Evolutionary conservation across 768 basidiomycete genomes (phyloP).

Genomic region (Trametes meyenii): DNA sequence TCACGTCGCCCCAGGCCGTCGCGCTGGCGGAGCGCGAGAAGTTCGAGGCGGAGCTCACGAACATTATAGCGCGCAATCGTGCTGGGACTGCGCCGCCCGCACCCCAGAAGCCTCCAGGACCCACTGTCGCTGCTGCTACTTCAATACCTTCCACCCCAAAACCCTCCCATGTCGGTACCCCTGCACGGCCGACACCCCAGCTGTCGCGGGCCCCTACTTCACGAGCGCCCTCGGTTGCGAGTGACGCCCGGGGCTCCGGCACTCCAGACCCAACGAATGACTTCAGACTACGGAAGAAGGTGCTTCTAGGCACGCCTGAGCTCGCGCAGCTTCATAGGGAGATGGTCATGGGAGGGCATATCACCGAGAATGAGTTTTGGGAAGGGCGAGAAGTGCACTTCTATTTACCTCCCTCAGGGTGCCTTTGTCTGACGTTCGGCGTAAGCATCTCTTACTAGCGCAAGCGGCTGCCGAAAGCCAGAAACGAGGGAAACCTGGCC

Average conservation of each 20-base stretch:
- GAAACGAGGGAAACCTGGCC: conserved; percentile 80
- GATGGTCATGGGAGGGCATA: conserved; percentile 81
- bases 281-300: conserved; percentile 75
- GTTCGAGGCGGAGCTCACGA: conserved; percentile 80
- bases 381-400: conserved; percentile 83
- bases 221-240: conserved; percentile 64
- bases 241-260: conserved; percentile 55
- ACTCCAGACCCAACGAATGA: conserved; percentile 63
- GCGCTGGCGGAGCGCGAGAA: conserved; percentile 75
- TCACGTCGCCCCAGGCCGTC: conserved; percentile 63
- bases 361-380: conserved; percentile 97
- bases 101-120: conserved; percentile 13
- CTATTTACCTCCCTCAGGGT: conserved; percentile 15
- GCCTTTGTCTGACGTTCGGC: conserved; percentile 31
- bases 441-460: conserved; percentile 73
- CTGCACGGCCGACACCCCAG: conserved; percentile 33
- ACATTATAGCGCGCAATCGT: conserved; percentile 76
- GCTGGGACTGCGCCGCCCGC: conserved; percentile 29
- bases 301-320: conserved; percentile 77
- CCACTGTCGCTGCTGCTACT: conserved; percentile 13
- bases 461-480: conserved; percentile 75
- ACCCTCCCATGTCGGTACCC: conserved; percentile 22
- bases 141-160: conserved; percentile 27
- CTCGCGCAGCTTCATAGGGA: conserved; percentile 83
- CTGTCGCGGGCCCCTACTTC: conserved; percentile 55